Conservation (phyloP, 495 filamentous ascomycete genomes). For the Talaromyces trachyspermus region DNA sequence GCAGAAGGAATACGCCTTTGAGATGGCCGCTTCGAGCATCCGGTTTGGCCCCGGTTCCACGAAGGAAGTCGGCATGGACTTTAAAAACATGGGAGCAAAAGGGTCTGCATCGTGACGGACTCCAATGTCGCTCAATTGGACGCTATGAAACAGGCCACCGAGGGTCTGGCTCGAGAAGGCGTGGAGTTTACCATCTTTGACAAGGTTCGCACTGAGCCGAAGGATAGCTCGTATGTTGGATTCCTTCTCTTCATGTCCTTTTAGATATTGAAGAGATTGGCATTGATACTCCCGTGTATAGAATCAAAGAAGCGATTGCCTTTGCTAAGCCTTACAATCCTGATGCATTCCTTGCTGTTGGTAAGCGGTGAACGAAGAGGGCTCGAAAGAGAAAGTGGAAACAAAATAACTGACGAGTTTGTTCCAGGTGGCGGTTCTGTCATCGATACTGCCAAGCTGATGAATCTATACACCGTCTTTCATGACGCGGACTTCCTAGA, state of each 20-base stretch:
- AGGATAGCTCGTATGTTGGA: constrained; percentile 79
- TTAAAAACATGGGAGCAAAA: constrained; percentile 79
- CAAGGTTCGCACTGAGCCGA: constrained; percentile 75
- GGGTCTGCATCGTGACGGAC: constrained; percentile 89
- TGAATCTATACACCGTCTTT: constrained; percentile 90
- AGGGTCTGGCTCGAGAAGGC: constrained; percentile 67
- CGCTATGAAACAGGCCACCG: constrained; percentile 77
- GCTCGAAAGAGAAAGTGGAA: too few species aligned
- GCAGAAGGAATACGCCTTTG: constrained; percentile 95
- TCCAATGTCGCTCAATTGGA: constrained; percentile 65
- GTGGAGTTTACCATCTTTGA: constrained; percentile 76
- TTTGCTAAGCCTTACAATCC: constrained; percentile 71
- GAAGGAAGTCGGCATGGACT: constrained; percentile 97
- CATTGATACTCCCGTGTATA: constrained; percentile 19
- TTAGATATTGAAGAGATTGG: background rate
- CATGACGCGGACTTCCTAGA: constrained; percentile 88
- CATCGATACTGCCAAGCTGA: constrained; percentile 96
- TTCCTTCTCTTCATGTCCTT: too few species aligned
- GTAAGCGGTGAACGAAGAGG: too few species aligned
- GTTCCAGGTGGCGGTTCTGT: constrained; percentile 57
- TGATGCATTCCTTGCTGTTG: constrained; percentile 89
- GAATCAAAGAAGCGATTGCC: constrained; percentile 78
- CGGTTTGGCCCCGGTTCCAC: constrained; percentile 92
- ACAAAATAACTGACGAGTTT: constrained; percentile 2
- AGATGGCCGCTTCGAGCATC: constrained; percentile 91